These are phyloP conservation scores for Fistulifera pelliculosa DNA, from an alignment of 108 stramenopile genomes.

Conservation along the genomic window DNA sequence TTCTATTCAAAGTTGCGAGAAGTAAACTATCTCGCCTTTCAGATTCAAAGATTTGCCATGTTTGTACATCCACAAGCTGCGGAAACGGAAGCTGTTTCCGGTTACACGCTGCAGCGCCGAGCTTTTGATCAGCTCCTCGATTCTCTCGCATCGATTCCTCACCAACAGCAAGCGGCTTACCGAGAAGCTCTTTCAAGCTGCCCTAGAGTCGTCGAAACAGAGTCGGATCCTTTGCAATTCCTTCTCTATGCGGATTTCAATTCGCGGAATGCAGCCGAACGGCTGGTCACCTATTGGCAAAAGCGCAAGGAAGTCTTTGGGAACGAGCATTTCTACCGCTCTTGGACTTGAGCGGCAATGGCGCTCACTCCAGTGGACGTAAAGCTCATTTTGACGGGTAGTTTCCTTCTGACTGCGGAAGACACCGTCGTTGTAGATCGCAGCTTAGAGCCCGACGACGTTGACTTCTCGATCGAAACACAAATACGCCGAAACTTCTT, in stretches of 20 bases:
- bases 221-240: slow-evolving; percentile 13
- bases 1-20: too few species aligned
- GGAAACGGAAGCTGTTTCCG: too few species aligned
- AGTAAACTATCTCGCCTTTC: too few species aligned
- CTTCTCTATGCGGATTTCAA: slow-evolving; percentile 9
- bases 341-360: not conserved
- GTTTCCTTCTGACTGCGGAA: not conserved
- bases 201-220: slow-evolving; percentile 4
- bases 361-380: slow-evolving; percentile 8
- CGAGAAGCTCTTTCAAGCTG: not conserved
- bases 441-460: too few species aligned
- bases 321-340: slow-evolving; percentile 9
- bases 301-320: slow-evolving; percentile 12
- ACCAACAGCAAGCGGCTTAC: slow-evolving; percentile 1
- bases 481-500: too few species aligned
- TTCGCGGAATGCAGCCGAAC: slow-evolving; percentile 6
- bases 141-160: not conserved
- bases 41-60: too few species aligned
- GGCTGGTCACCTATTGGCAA: slow-evolving; percentile 12
- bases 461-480: too few species aligned
- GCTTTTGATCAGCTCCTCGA: slow-evolving; percentile 5
- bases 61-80: too few species aligned
- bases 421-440: too few species aligned
- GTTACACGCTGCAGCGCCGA: not conserved
- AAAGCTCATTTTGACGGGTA: not conserved